Evolutionary conservation across 2,329 filamentous ascomycete genomes (phyloP).

Genomic region (Paecilomyces dactylethromorphus): DNA sequence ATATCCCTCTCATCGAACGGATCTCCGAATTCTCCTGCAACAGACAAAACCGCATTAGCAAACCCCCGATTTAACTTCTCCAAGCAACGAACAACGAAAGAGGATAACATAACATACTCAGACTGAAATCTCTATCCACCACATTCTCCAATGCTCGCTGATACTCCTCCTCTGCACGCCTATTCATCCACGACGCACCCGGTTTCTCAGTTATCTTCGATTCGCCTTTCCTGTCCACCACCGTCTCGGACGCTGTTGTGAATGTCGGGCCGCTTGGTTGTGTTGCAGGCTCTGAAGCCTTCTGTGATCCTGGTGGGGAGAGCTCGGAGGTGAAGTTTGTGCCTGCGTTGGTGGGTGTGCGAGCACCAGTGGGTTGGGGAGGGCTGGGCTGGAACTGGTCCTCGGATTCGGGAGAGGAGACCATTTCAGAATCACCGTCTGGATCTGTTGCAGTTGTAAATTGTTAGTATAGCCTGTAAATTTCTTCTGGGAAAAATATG

Average conservation of each 20-base stretch:
- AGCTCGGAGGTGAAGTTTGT: conserved; percentile 38
- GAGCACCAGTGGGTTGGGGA: conserved; percentile 37
- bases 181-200: conserved; percentile 49
- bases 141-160: conserved; percentile 44
- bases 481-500: background rate
- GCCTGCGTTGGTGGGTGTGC: conserved; percentile 33
- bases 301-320: conserved; percentile 50
- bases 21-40: conserved; percentile 39
- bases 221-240: background rate
- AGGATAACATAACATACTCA: conserved; percentile 28
- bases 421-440: conserved; percentile 53
- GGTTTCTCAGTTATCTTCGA: conserved; percentile 26
- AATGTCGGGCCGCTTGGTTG: background rate
- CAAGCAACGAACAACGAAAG: background rate
- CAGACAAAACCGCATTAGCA: background rate
- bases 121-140: conserved; percentile 47
- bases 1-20: conserved; percentile 39
- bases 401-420: conserved; percentile 38
- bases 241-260: background rate
- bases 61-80: background rate
- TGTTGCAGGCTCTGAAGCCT: conserved; percentile 9
- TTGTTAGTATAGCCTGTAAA: conserved; percentile 15
- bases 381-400: conserved; percentile 10
- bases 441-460: conserved; percentile 29
- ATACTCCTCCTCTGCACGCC: conserved; percentile 52